A percentile compares a stretch with the other conserved stretches of the same genome.
Evolutionary conservation across 2,329 filamentous ascomycete genomes (phyloP).

Genomic region (Bipolaris cookei): DNA sequence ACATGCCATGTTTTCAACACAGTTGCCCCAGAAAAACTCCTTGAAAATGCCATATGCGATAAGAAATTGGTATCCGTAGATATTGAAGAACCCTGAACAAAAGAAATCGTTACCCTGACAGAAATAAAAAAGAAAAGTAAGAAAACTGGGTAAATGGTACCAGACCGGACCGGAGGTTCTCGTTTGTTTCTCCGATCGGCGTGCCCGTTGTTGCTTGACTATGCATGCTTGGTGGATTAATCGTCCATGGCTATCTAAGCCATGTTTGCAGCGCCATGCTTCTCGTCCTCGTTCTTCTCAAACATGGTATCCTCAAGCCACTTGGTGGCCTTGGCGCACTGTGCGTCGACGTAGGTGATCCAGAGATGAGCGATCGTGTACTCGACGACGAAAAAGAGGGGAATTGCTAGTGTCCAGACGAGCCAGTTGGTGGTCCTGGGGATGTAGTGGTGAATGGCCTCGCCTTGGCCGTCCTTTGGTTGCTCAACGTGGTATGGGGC

Average conservation of each 20-base stretch:
- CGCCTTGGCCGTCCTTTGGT: conserved; percentile 49
- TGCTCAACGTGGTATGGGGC: conserved; percentile 51
- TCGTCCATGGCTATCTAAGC: conserved; percentile 19
- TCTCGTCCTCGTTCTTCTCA: conserved; percentile 51
- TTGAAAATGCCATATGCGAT: conserved; percentile 2
- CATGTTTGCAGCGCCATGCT: conserved; percentile 36
- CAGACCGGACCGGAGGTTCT: conserved; percentile 12
- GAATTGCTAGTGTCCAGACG: conserved; percentile 53
- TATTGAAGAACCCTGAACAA: conserved; percentile 3
- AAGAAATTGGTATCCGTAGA: conserved; percentile 12
- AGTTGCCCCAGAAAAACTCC: conserved; percentile 9
- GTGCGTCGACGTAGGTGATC: conserved; percentile 60
- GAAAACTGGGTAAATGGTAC: not conserved
- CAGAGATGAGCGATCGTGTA: conserved; percentile 58
- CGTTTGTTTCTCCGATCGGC: conserved; percentile 8
- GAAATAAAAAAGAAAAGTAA: not conserved
- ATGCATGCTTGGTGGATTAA: not conserved
- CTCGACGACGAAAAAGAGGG: conserved; percentile 55
- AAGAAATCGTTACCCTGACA: conserved; percentile 10
- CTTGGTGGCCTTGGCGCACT: conserved; percentile 57
- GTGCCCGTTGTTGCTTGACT: not conserved
- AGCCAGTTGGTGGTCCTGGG: conserved; percentile 48
- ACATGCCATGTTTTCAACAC: conserved; percentile 1
- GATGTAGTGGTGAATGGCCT: conserved; percentile 53
- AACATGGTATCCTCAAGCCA: conserved; percentile 59